phyloP scores from a whole-genome alignment of 441 rosid species.

The Aleurites moluccanus region DNA sequence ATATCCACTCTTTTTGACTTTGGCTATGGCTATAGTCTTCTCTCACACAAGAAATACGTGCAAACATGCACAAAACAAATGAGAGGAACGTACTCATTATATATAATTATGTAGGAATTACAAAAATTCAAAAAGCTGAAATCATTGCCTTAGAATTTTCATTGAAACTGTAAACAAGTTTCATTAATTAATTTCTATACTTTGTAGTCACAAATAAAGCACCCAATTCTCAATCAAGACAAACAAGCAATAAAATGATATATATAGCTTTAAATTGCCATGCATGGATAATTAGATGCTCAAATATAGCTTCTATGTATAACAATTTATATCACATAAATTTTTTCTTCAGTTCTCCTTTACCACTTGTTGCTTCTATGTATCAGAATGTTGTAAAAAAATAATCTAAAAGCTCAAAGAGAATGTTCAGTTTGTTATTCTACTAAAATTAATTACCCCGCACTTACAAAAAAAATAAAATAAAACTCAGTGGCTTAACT shows the following conservation, averaged over 20 bases:
- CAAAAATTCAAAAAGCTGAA: slow-evolving; percentile 19
- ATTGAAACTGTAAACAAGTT: background rate
- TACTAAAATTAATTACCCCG: no score
- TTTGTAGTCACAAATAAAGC: background rate
- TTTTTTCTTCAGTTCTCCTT: no score
- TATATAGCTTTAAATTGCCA: no score
- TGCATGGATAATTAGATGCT: no score
- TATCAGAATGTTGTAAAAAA: no score
- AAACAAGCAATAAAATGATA: background rate
- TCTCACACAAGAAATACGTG: slow-evolving; percentile 9
- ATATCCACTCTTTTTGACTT: slow-evolving; percentile 15
- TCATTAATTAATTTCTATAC: background rate
- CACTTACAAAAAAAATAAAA: no score
- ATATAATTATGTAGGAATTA: background rate
- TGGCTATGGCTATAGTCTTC: background rate
- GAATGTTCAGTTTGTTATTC: no score
- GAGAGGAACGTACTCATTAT: background rate
- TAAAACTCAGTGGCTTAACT: no score
- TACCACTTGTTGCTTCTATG: no score
- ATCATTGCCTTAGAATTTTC: slow-evolving; percentile 19
- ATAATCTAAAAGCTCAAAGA: no score
- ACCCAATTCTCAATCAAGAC: background rate
- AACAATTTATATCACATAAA: no score
- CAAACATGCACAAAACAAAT: slow-evolving; percentile 10
- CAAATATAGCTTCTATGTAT: no score